These are phyloP conservation scores for Entomortierella parvispora DNA, from an alignment of 192 early-diverging fungal species.

Conservation along the genomic window DNA sequence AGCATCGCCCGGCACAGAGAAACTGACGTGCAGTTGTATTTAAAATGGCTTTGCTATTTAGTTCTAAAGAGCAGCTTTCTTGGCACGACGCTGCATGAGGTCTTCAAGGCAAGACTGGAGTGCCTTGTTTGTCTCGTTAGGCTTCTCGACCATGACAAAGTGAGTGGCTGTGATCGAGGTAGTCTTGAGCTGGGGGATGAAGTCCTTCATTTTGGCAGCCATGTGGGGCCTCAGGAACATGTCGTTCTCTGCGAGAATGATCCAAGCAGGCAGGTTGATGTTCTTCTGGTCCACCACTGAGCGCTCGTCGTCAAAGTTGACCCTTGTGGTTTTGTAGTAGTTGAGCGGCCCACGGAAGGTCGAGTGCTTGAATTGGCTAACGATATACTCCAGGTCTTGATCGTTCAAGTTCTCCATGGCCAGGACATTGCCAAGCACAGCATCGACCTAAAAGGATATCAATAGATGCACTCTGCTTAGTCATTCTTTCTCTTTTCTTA, in stretches of 20 bases:
- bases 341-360: constrained; percentile 53
- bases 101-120: constrained; percentile 34
- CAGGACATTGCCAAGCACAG: background rate
- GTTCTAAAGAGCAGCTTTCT: no score
- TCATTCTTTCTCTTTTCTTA: background rate
- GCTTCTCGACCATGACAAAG: constrained; percentile 33
- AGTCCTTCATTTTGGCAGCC: constrained; percentile 15
- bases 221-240: constrained; percentile 14
- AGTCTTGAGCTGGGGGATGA: constrained; percentile 19
- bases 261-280: constrained; percentile 20
- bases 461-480: background rate
- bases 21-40: no score
- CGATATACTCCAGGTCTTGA: constrained; percentile 44
- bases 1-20: no score
- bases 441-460: background rate
- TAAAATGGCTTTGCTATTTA: no score
- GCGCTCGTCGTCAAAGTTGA: constrained; percentile 54
- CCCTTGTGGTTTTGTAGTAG: constrained; percentile 51
- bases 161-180: constrained; percentile 11
- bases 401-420: constrained; percentile 2
- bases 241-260: constrained; percentile 22
- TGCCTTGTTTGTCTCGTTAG: constrained; percentile 14
- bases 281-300: background rate
- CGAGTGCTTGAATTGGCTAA: constrained; percentile 21
- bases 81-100: background rate